phyloP scores from a whole-genome alignment of 495 filamentous ascomycete genomes.

The Penicillium lagena region DNA sequence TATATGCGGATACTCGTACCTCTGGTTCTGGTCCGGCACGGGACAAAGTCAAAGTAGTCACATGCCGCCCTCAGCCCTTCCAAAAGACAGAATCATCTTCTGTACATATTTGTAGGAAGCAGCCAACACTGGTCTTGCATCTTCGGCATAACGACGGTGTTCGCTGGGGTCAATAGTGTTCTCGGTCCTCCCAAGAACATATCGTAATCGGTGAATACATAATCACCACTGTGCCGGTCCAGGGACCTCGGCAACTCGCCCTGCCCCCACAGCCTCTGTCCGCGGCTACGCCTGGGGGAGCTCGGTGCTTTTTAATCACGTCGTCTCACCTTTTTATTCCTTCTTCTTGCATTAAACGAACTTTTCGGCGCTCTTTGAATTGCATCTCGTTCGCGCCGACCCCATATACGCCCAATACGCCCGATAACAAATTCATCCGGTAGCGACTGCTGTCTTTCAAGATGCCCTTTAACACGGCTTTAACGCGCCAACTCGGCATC shows the following conservation, averaged over 20 bases:
- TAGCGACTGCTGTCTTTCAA: slow-evolving; percentile 4
- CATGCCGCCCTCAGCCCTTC: slow-evolving; percentile 1
- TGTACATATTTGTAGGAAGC: too few relatives aligned
- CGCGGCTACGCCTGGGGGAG: slow-evolving; percentile 15
- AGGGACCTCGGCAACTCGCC: slow-evolving; percentile 30
- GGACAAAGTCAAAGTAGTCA: slow-evolving; percentile 3
- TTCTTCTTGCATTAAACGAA: neutral
- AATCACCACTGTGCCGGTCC: slow-evolving; percentile 1
- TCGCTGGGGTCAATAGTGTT: too few relatives aligned
- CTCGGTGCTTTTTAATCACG: slow-evolving; percentile 7
- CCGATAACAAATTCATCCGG: neutral
- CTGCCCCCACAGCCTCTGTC: slow-evolving; percentile 23
- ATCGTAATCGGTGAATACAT: too few relatives aligned
- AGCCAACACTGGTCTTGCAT: too few relatives aligned
- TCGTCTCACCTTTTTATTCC: neutral
- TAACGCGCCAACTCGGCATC: slow-evolving; percentile 87
- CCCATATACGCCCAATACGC: neutral
- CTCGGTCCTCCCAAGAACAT: too few relatives aligned
- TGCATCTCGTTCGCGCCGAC: too few relatives aligned
- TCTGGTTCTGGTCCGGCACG: neutral
- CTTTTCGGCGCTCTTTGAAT: too few relatives aligned
- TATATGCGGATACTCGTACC: too few relatives aligned
- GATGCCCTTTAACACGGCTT: slow-evolving; percentile 90
- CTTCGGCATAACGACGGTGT: too few relatives aligned
- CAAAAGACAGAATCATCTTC: too few relatives aligned